These are phyloP conservation scores for Polyporus arcularius DNA, from an alignment of 768 basidiomycete genomes.

Conservation along the genomic window DNA sequence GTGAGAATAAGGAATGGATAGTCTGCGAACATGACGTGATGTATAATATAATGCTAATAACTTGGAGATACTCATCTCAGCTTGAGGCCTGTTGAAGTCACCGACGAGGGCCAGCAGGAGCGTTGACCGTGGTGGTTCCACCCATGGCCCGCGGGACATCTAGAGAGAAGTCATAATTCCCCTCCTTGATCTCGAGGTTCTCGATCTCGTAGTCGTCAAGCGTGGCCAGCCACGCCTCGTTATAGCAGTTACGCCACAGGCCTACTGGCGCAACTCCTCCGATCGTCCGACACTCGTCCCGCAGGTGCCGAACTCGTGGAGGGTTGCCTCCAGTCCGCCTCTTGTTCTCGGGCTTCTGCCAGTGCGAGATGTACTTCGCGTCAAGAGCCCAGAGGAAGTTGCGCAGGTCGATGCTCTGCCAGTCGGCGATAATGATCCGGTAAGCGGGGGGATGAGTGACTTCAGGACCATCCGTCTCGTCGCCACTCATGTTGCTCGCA, in stretches of 20 bases:
- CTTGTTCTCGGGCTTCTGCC: background rate
- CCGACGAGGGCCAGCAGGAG: too few relatives aligned
- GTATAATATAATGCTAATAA: background rate
- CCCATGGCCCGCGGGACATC: background rate
- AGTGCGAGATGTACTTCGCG: background rate
- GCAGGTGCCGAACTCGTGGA: background rate
- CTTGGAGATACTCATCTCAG: background rate
- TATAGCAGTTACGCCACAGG: background rate
- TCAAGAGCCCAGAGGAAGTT: background rate
- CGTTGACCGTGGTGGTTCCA: background rate
- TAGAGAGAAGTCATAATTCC: background rate
- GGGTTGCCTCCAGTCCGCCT: background rate
- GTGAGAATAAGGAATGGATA: too few relatives aligned
- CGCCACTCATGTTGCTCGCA: conserved; percentile 2
- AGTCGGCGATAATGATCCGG: background rate
- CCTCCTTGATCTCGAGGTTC: background rate
- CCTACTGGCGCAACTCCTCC: background rate
- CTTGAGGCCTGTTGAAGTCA: background rate
- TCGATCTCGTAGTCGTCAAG: background rate
- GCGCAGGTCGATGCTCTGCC: background rate
- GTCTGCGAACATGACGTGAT: background rate
- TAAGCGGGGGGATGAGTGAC: background rate
- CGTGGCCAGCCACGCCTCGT: background rate
- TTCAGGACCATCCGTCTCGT: conserved; percentile 2
- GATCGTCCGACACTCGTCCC: background rate